Base-by-base conservation (phyloP, 2,329 filamentous ascomycete species). In the Chrysoporthe deuterocubensis region DNA sequence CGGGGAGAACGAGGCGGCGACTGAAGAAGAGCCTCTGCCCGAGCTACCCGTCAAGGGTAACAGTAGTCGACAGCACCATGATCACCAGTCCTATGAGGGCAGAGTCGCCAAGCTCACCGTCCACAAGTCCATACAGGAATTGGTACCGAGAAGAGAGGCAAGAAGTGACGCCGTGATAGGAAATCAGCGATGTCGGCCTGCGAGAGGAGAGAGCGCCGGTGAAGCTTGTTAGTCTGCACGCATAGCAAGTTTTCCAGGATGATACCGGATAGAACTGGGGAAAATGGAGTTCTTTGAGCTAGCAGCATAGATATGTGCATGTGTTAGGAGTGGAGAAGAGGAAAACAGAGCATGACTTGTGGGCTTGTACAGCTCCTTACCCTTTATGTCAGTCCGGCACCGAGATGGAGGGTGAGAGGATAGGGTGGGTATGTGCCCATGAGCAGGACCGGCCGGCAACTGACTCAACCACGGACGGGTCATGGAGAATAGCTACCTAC, bases 181-280 rank as follows among this genome's bases (percentile, higher is more conserved):
- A 18, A 4, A 40, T 16, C 9, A 8, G 7, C n/a, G 6, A 3
- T n/a, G 14, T 18, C 37, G 60, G 26, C 43, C 11, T 44, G 44
- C 16, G 32, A 48, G 60, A 18, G 43, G 18, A 37, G 21, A 37
- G 43, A 37, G 21, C n/a, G 43, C 48, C 50, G 40, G 60, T 44
- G 18, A 62, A 37, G 18, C 4, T 21, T 48, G 44, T 37, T 18
- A 48, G n/a, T 43, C 32, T 57, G 34, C 44, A 52, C 50, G 43
- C 60, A 62, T 62, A 62, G 60, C 44, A 62, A 40, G 16, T 34
- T 21, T 62, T 4, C 11, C 14, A 62, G 34, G 32, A 62, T n/a
- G 44, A 62, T 50, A 62, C 26, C 60, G 34, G 34, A 40, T 42
- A 52, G 60, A 52, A 7, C 13, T 34, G 44, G 43, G 44, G 9